Percentiles rank a stretch among this genome's conserved stretches.
Conservation (phyloP, 2,329 filamentous ascomycete genomes). For the Talaromyces rugulosus region DNA sequence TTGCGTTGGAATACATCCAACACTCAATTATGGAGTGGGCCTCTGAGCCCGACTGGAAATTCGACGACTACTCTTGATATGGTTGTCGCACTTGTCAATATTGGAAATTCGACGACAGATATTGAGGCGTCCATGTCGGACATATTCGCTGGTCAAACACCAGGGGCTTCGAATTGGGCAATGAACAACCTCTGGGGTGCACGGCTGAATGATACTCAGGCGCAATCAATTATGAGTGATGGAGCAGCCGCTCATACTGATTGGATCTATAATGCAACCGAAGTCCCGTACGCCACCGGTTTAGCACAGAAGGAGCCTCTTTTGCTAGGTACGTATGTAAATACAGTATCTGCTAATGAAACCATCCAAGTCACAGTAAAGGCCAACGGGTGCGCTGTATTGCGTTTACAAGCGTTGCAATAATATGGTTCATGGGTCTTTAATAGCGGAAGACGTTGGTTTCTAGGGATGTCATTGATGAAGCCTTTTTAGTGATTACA, state of each 20-base stretch:
- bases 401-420: neutral
- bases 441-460: neutral
- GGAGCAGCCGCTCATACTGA: neutral
- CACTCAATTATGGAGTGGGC: conserved; percentile 3
- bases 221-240: neutral
- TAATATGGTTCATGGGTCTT: neutral
- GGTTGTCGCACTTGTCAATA: conserved; percentile 1
- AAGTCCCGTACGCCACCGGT: neutral
- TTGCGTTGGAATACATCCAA: neutral
- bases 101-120: neutral
- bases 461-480: neutral
- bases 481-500: too few relatives aligned
- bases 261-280: conserved; percentile 4
- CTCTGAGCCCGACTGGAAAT: neutral
- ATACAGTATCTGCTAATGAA: neutral
- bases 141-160: neutral
- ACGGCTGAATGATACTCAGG: neutral
- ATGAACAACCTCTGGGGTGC: conserved; percentile 2
- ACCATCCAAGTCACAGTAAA: neutral
- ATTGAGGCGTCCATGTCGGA: neutral
- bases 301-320: neutral
- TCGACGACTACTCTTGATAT: neutral
- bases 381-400: neutral
- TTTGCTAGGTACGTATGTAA: conserved; percentile 1
- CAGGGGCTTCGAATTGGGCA: neutral